phyloP scores from a whole-genome alignment of 352 stramenopile genomes.

The Albugo laibachii region DNA sequence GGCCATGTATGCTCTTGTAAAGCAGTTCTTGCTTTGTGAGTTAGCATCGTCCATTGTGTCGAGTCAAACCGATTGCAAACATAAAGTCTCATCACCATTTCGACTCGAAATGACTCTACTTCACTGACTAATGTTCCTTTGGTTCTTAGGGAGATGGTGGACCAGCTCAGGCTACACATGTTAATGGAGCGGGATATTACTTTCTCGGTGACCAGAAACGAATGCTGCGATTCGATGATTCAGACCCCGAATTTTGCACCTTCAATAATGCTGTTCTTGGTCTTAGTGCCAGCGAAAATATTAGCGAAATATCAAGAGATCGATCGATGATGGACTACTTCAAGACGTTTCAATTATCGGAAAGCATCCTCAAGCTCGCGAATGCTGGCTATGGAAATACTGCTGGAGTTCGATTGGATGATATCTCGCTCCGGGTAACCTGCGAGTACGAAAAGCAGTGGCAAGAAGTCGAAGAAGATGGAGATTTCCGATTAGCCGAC shows the following conservation, averaged over 20 bases:
- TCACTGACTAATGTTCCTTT: conserved; percentile 1
- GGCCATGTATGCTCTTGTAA: conserved; percentile 11
- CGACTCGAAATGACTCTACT: neutral
- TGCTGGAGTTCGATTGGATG: conserved; percentile 30
- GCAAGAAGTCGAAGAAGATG: conserved; percentile 64
- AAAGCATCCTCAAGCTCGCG: conserved; percentile 68
- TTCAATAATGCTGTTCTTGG: conserved; percentile 44
- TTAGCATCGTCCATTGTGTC: conserved; percentile 19
- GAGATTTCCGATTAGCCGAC: conserved; percentile 49
- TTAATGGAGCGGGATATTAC: conserved; percentile 70
- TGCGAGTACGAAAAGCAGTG: conserved; percentile 70
- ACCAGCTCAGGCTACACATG: conserved; percentile 39
- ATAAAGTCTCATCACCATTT: conserved; percentile 10
- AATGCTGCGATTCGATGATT: conserved; percentile 49
- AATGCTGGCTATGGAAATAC: conserved; percentile 68
- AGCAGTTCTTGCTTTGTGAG: conserved; percentile 42
- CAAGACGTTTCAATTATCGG: conserved; percentile 22
- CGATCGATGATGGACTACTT: conserved; percentile 74
- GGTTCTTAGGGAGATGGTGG: conserved; percentile 41
- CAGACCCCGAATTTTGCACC: conserved; percentile 44
- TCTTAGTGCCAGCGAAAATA: conserved; percentile 15
- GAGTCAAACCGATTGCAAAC: conserved; percentile 79
- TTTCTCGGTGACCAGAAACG: conserved; percentile 73
- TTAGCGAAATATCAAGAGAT: neutral
- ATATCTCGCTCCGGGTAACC: conserved; percentile 63